Evolutionary conservation across 202 grass and related monocot species (phyloP).

Genomic region (Saccharum hybrid): DNA sequence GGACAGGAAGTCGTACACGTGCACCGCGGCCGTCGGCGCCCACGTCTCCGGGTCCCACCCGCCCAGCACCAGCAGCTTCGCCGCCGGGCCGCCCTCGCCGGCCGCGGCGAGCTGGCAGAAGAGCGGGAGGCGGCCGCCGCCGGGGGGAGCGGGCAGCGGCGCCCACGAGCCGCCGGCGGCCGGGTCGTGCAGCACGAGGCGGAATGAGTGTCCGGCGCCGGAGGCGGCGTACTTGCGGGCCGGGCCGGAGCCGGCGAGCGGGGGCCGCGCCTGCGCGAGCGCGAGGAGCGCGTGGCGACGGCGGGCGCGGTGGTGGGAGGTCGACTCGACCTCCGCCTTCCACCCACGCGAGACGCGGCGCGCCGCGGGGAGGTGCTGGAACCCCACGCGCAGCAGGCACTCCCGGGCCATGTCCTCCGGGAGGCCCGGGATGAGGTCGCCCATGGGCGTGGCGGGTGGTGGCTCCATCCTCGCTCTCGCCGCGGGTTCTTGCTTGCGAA

Average conservation of each 20-base stretch:
- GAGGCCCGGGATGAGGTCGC: constrained; percentile 72
- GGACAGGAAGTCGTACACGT: constrained; percentile 70
- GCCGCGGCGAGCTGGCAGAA: constrained; percentile 60
- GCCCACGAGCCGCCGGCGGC: constrained; percentile 40
- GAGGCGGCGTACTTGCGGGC: constrained; percentile 51
- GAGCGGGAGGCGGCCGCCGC: constrained; percentile 49
- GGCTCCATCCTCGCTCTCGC: neutral
- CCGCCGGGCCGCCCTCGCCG: constrained; percentile 29
- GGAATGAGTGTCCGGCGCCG: constrained; percentile 40
- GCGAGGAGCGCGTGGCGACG: constrained; percentile 43
- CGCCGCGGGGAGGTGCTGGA: constrained; percentile 50
- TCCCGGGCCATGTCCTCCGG: constrained; percentile 73
- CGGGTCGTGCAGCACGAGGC: constrained; percentile 61
- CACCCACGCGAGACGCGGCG: constrained; percentile 58
- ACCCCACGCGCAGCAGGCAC: constrained; percentile 68
- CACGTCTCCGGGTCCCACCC: constrained; percentile 74
- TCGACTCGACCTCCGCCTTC: constrained; percentile 67
- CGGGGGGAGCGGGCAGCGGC: constrained; percentile 13
- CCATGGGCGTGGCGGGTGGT: neutral
- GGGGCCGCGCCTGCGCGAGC: constrained; percentile 42
- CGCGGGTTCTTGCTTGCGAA: neutral
- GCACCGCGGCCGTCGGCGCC: constrained; percentile 56
- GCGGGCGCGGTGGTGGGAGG: constrained; percentile 53
- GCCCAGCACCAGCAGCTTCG: constrained; percentile 59
- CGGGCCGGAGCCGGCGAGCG: constrained; percentile 45